phyloP scores from a whole-genome alignment of 768 basidiomycete genomes.

The Leccinum fibrillosum region DNA sequence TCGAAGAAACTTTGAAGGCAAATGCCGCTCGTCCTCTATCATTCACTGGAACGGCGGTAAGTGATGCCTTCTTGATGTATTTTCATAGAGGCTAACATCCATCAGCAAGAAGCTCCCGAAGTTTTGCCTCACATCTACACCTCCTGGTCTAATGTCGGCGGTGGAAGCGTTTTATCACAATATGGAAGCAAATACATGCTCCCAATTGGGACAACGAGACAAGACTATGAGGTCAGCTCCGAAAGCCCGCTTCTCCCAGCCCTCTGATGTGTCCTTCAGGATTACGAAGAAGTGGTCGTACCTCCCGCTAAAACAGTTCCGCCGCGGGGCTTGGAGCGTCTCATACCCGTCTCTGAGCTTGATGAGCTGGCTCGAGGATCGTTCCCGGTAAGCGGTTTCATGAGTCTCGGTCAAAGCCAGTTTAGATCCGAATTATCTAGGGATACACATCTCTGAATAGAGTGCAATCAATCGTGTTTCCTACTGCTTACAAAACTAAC shows the following conservation, averaged over 20 bases:
- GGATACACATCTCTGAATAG: constrained; percentile 86
- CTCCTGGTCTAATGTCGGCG: constrained; percentile 53
- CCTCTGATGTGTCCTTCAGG: constrained; percentile 40
- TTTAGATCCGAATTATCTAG: constrained; percentile 36
- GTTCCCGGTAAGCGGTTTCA: constrained; percentile 63
- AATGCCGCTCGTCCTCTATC: constrained; percentile 62
- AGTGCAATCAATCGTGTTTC: constrained; percentile 93
- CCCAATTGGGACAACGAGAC: constrained; percentile 76
- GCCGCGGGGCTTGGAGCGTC: constrained; percentile 64
- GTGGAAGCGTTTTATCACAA: constrained; percentile 61
- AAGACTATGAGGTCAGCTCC: constrained; percentile 57
- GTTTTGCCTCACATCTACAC: constrained; percentile 88
- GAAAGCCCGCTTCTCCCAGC: not conserved
- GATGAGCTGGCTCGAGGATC: constrained; percentile 76
- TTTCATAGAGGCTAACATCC: constrained; percentile 6
- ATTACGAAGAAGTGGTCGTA: constrained; percentile 85
- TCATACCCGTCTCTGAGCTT: constrained; percentile 68
- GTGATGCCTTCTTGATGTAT: constrained; percentile 9
- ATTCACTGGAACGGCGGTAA: constrained; percentile 55
- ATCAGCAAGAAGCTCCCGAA: constrained; percentile 53
- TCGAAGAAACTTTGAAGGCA: constrained; percentile 56
- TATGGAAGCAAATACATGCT: constrained; percentile 76
- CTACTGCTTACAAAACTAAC: constrained; percentile 90
- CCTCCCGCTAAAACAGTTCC: constrained; percentile 83
- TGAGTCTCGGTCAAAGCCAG: not conserved